These are phyloP conservation scores for Pseudotsuga menziesii DNA, from an alignment of 75 land plant species.

Conservation along the genomic window DNA sequence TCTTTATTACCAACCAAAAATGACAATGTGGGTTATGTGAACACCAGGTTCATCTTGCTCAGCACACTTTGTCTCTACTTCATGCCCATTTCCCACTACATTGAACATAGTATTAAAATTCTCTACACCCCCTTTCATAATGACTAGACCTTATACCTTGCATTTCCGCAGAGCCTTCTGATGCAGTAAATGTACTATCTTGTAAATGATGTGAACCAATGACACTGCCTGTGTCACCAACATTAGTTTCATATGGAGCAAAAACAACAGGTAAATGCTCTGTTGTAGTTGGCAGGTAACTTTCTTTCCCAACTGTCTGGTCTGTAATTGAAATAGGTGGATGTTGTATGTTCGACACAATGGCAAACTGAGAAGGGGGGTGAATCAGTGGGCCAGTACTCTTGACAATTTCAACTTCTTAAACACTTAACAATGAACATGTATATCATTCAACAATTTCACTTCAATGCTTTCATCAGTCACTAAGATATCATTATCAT, in stretches of 20 bases:
- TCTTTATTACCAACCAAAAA: conserved; percentile 52
- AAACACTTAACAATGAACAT: too few relatives aligned
- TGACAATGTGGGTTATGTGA: conserved; percentile 54
- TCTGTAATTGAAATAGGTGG: neutral
- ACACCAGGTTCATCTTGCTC: conserved; percentile 86
- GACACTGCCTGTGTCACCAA: conserved; percentile 22
- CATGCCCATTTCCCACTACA: conserved; percentile 20
- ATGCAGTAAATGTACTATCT: neutral
- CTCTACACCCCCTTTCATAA: conserved; percentile 21
- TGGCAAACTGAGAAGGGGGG: too few relatives aligned
- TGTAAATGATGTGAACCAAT: conserved; percentile 3
- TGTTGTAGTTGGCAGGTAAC: conserved; percentile 14
- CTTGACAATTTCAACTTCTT: too few relatives aligned
- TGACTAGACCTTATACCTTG: conserved; percentile 12
- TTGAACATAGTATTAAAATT: conserved; percentile 12
- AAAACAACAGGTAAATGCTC: neutral
- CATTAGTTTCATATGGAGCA: conserved; percentile 11
- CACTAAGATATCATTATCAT: too few relatives aligned
- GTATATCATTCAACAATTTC: too few relatives aligned
- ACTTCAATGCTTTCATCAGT: too few relatives aligned
- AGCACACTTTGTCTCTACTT: conserved; percentile 44
- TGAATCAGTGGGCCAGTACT: too few relatives aligned
- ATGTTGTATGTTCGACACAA: conserved; percentile 21
- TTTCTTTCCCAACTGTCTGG: conserved; percentile 1
- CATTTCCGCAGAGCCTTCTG: neutral